Conservation (phyloP, 805 yeast genomes). For the Starmerella vitae region DNA sequence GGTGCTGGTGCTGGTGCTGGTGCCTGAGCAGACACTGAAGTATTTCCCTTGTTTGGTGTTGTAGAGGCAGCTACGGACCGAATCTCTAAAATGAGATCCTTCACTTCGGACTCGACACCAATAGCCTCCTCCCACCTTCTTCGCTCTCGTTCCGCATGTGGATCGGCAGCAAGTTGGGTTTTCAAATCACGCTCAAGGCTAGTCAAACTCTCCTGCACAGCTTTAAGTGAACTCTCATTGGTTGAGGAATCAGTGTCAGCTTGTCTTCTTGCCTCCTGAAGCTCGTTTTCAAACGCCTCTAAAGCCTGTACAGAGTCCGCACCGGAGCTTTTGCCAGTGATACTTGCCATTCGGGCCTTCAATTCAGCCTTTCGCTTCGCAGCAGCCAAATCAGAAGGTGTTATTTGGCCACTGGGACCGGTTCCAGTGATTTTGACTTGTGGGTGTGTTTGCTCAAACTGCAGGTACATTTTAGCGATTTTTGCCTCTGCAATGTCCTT, state of each 20-base stretch:
- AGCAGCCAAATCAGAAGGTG: slow-evolving; percentile 69
- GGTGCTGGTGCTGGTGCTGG: slow-evolving; percentile 2
- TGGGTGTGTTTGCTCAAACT: slow-evolving; percentile 51
- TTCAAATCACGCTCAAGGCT: slow-evolving; percentile 44
- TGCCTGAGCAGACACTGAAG: slow-evolving; percentile 14
- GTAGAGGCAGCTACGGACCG: slow-evolving; percentile 18
- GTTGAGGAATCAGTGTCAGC: slow-evolving; percentile 42
- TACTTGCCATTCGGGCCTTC: slow-evolving; percentile 79
- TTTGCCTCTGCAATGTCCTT: slow-evolving; percentile 54
- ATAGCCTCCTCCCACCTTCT: slow-evolving; percentile 72
- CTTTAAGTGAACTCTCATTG: slow-evolving; percentile 50
- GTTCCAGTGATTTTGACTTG: slow-evolving; percentile 59
- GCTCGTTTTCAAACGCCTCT: slow-evolving; percentile 41
- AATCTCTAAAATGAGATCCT: slow-evolving; percentile 46
- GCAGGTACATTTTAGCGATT: slow-evolving; percentile 46
- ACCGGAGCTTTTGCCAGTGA: slow-evolving; percentile 59
- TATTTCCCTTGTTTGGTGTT: neutral
- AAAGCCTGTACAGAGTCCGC: slow-evolving; percentile 29
- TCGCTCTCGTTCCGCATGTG: slow-evolving; percentile 34
- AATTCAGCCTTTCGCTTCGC: slow-evolving; percentile 68
- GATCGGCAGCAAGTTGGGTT: slow-evolving; percentile 28
- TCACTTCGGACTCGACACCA: slow-evolving; percentile 59
- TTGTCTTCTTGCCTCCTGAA: slow-evolving; percentile 39
- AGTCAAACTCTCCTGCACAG: slow-evolving; percentile 57
- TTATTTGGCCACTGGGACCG: slow-evolving; percentile 75